phyloP scores from a whole-genome alignment of 1,139 yeast species.

The Suhomyces anneliseae region DNA sequence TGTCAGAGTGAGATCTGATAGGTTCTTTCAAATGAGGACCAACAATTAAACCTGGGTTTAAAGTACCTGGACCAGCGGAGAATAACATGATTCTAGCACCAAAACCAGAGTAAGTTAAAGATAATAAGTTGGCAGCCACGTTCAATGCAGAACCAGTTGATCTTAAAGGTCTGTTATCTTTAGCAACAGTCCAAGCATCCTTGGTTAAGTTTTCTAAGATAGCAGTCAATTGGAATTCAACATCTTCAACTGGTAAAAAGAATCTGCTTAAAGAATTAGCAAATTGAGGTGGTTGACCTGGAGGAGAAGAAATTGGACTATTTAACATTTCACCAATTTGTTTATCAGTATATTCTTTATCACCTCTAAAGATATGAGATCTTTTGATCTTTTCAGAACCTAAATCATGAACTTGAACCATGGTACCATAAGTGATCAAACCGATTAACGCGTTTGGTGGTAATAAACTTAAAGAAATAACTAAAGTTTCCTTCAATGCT shows the following conservation, averaged over 20 bases:
- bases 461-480: constrained; percentile 75
- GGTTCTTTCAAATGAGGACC: constrained; percentile 92
- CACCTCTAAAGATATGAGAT: constrained; percentile 90
- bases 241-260: constrained; percentile 80
- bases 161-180: constrained; percentile 86
- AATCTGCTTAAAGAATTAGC: constrained; percentile 66
- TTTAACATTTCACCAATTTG: constrained; percentile 77
- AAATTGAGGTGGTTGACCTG: constrained; percentile 24
- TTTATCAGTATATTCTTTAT: constrained; percentile 77
- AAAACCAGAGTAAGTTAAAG: constrained; percentile 81
- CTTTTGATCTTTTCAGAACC: constrained; percentile 77
- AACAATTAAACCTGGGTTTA: constrained; percentile 93
- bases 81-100: constrained; percentile 91
- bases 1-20: constrained; percentile 94
- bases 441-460: constrained; percentile 96
- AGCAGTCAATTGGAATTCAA: constrained; percentile 83
- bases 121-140: constrained; percentile 79
- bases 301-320: constrained; percentile 39
- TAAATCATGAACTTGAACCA: constrained; percentile 91
- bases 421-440: constrained; percentile 89
- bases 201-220: constrained; percentile 75
- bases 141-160: constrained; percentile 92
- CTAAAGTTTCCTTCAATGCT: constrained; percentile 84
- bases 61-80: constrained; percentile 94
- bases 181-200: constrained; percentile 92